phyloP scores from a whole-genome alignment of 1,284 basidiomycete genomes.

The Ceratobasidium sp. region DNA sequence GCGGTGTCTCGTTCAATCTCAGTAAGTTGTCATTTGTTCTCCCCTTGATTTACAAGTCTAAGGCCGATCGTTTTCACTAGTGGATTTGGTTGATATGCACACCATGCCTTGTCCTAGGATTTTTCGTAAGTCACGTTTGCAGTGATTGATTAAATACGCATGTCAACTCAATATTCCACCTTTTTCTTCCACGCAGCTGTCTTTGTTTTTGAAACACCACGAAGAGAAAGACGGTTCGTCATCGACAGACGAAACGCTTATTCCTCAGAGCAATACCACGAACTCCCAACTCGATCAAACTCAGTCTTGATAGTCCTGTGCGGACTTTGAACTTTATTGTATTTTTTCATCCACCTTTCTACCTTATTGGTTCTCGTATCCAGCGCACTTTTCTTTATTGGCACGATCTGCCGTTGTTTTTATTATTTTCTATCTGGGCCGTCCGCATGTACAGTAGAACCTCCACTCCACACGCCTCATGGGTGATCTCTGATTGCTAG shows the following conservation, averaged over 20 bases:
- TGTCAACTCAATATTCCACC: slow-evolving; percentile 33
- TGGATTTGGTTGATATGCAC: slow-evolving; percentile 70
- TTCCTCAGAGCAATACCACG: slow-evolving; percentile 8
- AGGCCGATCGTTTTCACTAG: slow-evolving; percentile 53
- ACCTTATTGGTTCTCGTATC: no score
- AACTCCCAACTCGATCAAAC: slow-evolving; percentile 32
- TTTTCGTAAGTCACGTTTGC: slow-evolving; percentile 38
- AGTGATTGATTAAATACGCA: slow-evolving; percentile 12
- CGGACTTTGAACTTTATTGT: slow-evolving; percentile 42
- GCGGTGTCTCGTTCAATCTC: slow-evolving; percentile 46
- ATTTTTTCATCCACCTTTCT: slow-evolving; percentile 38
- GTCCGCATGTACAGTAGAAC: slow-evolving; percentile 24
- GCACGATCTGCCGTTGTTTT: no score
- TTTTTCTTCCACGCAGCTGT: slow-evolving; percentile 38
- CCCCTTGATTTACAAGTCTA: slow-evolving; percentile 5
- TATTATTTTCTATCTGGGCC: slow-evolving; percentile 16
- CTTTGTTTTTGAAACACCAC: slow-evolving; percentile 41
- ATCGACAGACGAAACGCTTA: slow-evolving; percentile 32
- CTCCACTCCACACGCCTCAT: neutral
- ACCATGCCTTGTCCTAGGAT: slow-evolving; percentile 57
- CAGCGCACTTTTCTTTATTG: no score
- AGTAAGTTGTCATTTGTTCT: slow-evolving; percentile 40
- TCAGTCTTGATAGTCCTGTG: slow-evolving; percentile 14
- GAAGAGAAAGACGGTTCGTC: slow-evolving; percentile 20
- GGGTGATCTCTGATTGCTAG: slow-evolving; percentile 12